Evolutionary conservation across 208 protist species (phyloP).

Genomic region (Crithidia thermophila): DNA sequence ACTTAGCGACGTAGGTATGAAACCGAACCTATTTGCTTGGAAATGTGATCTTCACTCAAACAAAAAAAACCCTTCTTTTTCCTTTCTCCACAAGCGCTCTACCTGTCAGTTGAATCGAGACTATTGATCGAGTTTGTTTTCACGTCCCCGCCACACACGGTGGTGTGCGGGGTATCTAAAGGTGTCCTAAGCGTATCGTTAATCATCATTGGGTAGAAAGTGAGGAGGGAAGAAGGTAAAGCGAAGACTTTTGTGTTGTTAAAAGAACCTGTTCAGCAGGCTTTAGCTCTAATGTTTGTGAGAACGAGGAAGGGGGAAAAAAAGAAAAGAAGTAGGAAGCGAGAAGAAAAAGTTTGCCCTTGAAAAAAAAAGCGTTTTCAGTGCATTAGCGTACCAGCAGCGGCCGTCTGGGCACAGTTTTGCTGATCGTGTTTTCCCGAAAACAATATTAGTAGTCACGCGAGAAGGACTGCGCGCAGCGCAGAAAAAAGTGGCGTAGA

Average conservation of each 20-base stretch:
- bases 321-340: too few relatives aligned
- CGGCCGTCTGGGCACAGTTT: too few relatives aligned
- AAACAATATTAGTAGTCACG: too few relatives aligned
- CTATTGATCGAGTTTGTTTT: conserved; percentile 28
- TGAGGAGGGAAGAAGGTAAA: neutral
- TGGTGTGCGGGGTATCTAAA: conserved; percentile 18
- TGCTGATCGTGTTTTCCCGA: too few relatives aligned
- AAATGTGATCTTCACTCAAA: conserved; percentile 35
- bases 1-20: conserved; percentile 37
- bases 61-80: neutral
- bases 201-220: conserved; percentile 4
- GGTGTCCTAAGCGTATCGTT: conserved; percentile 35
- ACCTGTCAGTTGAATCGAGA: conserved; percentile 32
- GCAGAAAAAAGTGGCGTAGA: too few relatives aligned
- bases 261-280: too few relatives aligned
- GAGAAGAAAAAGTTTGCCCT: too few relatives aligned
- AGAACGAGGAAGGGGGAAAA: too few relatives aligned
- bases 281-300: too few relatives aligned
- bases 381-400: too few relatives aligned
- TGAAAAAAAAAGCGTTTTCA: too few relatives aligned
- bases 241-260: neutral
- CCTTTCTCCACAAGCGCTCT: neutral
- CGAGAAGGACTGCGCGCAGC: too few relatives aligned
- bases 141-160: conserved; percentile 9
- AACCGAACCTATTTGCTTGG: conserved; percentile 33